Base-by-base conservation (phyloP, 495 filamentous ascomycete species). In the Aspergillus baeticus region DNA sequence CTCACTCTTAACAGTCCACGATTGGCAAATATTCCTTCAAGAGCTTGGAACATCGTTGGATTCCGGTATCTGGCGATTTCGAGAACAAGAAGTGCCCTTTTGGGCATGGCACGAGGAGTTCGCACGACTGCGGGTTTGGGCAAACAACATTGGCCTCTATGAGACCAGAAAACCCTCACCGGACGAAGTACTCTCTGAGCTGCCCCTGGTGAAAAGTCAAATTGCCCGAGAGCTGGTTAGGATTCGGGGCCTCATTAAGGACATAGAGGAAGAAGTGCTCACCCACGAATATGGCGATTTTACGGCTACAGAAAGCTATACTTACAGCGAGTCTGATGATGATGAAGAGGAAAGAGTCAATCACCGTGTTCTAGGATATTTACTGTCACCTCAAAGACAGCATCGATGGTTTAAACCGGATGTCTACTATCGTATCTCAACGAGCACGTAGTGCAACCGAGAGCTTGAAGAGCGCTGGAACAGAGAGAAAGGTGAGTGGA, bases 81-180 rank as follows among this genome's bases (percentile, higher is more conserved):
- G 20, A 41, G 35, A 51, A n/a, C 20, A 13, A 29, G 20, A 20
- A 13, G 26, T 51, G 2, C 48, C 45, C 13, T 14, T 51, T 14
- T 39, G 20, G 8, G 35, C 48, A 29, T 51, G 35, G 48, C 48
- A 41, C 6, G 36, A 51, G 6, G 48, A 51, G 39, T 14, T 51
- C 13, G 48, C 20, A 41, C 48, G 48, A 5, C 48, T 51, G 7
- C 48, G 35, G 39, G 17, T 41, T 20, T 51, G 48, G 48, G 36
- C 35, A 31, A 20, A 41, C 5, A 22, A 51, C 13, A n/a, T 51
- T 39, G 35, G 22, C 13, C 5, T 51, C 11, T 50, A 37, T 38
- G 35, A 51, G 20, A 29, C 20, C 22, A 20, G 18, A 18, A 13
- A 14, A 6, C 3, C 15, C 1, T 41, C 48, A 14, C 36, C 41